Evolutionary conservation across 2,329 filamentous ascomycete genomes (phyloP).

Genomic region (Cadophora malorum): DNA sequence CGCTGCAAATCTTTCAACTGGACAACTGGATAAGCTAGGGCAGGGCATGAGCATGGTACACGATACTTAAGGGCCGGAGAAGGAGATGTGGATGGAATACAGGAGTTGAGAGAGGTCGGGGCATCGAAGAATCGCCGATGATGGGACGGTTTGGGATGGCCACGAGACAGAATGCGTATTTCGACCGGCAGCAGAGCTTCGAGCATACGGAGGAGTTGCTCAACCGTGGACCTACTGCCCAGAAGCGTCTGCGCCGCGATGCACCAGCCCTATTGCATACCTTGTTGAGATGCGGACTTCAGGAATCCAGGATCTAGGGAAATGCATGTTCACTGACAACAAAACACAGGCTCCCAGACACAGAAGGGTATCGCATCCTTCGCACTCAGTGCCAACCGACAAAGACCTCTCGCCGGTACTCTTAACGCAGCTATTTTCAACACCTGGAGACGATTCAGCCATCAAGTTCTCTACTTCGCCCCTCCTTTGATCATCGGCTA

Average conservation of each 20-base stretch:
- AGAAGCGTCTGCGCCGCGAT: not conserved
- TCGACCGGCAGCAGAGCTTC: not conserved
- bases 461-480: constrained; percentile 88
- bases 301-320: too few species aligned
- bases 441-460: constrained; percentile 83
- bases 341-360: constrained; percentile 57
- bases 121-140: not conserved
- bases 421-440: constrained; percentile 91
- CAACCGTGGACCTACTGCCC: not conserved
- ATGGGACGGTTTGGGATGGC: not conserved
- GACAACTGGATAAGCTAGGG: not conserved
- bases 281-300: not conserved
- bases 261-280: not conserved
- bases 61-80: not conserved
- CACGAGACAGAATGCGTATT: not conserved
- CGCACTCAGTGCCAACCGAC: constrained; percentile 83
- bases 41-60: too few species aligned
- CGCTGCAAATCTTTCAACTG: constrained; percentile 14
- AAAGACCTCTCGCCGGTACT: constrained; percentile 82
- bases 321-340: constrained; percentile 36
- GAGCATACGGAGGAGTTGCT: not conserved
- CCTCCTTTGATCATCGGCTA: constrained; percentile 82
- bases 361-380: constrained; percentile 74
- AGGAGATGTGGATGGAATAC: not conserved
- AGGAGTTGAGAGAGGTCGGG: not conserved